A percentile compares a stretch with the other conserved stretches of the same genome.
These are phyloP conservation scores for Kuraishia floccosa DNA, from an alignment of 805 yeast species.

Conservation along the genomic window DNA sequence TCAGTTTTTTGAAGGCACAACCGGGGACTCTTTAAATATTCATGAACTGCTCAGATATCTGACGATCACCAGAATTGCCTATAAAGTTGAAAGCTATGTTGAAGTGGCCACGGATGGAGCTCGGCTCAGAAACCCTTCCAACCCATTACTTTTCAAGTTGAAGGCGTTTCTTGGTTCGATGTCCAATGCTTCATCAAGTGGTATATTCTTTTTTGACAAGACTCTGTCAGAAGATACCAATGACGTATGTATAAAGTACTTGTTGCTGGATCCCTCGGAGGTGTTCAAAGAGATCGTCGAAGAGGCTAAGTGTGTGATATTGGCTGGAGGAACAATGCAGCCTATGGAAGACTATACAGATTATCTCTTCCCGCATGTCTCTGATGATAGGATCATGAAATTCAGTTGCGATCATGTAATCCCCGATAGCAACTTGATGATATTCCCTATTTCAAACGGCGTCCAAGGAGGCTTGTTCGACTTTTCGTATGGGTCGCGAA, in stretches of 20 bases:
- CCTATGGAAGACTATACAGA: constrained; percentile 4
- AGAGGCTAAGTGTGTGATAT: constrained; percentile 53
- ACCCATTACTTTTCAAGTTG: constrained; percentile 56
- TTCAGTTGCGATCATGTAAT: constrained; percentile 81
- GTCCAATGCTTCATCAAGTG: constrained; percentile 70
- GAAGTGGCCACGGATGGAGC: constrained; percentile 13
- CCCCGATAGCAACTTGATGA: constrained; percentile 56
- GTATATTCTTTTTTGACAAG: constrained; percentile 56
- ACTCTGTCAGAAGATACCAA: constrained; percentile 19
- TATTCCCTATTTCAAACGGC: constrained; percentile 33
- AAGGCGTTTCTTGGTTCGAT: constrained; percentile 53
- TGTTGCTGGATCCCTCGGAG: constrained; percentile 71
- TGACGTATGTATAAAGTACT: constrained; percentile 40
- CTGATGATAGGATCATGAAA: constrained; percentile 25
- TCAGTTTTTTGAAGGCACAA: constrained; percentile 44
- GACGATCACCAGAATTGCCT: constrained; percentile 63
- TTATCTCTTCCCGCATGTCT: constrained; percentile 31
- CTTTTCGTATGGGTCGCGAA: constrained; percentile 61
- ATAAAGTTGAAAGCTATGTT: constrained; percentile 68
- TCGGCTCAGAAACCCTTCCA: constrained; percentile 11
- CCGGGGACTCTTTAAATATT: constrained; percentile 64
- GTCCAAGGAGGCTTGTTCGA: constrained; percentile 27
- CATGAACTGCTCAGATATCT: constrained; percentile 57
- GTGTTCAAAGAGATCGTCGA: constrained; percentile 56
- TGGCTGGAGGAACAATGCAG: constrained; percentile 80